Conservation (phyloP, 2,329 filamentous ascomycete species). For the Neurospora sp. region DNA sequence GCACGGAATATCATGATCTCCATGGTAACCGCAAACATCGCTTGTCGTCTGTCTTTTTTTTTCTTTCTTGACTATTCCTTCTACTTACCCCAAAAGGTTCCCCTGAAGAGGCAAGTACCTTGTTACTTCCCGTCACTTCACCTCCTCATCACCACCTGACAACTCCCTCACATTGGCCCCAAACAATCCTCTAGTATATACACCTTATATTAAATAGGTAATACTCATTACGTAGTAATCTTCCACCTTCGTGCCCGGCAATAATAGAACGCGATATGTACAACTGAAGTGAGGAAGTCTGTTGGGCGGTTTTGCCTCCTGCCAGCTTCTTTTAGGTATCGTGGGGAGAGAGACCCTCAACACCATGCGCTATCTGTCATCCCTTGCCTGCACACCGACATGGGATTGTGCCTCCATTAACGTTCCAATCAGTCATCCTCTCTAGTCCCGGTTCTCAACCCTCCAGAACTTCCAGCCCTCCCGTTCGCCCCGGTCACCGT, state of each 20-base stretch:
- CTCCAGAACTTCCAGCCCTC: slow-evolving; percentile 86
- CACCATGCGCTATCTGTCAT: background rate
- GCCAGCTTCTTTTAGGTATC: background rate
- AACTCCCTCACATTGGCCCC: background rate
- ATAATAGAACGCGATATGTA: background rate
- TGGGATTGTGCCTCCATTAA: background rate
- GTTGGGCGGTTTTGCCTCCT: background rate
- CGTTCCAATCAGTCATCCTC: background rate
- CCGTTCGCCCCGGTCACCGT: slow-evolving; percentile 54
- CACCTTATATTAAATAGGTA: background rate
- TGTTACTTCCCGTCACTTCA: background rate
- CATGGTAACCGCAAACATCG: background rate
- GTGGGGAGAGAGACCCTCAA: background rate
- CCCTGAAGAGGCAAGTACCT: background rate
- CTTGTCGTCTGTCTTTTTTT: background rate
- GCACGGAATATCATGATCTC: background rate
- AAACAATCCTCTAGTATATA: background rate
- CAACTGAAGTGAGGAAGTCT: background rate
- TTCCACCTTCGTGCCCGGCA: background rate
- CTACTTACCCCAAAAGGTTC: background rate
- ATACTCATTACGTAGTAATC: background rate
- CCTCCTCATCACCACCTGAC: background rate
- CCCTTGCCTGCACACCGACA: background rate
- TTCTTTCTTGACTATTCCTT: background rate
- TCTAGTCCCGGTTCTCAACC: slow-evolving; percentile 36